Base-by-base conservation (phyloP, 352 stramenopile species). In the Phytopythium cucurbitacearum region DNA sequence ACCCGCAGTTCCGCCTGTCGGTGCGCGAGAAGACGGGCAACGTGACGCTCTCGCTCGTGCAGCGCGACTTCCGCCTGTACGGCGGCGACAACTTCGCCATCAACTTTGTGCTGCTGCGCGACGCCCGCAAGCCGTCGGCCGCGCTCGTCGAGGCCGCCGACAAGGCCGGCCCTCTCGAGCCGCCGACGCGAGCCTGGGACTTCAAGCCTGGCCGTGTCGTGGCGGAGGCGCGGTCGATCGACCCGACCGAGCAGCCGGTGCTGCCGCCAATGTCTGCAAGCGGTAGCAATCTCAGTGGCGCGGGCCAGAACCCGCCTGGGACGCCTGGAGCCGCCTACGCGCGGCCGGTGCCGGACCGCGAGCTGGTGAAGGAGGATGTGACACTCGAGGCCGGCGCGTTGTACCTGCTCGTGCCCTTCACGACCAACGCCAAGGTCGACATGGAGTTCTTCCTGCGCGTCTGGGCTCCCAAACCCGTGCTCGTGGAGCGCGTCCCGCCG, bases 381-480 rank as follows among this genome's bases (percentile, higher is more conserved):
- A 64, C 70, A 12, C 65, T 97, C 3, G 80, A 95, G 35, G 76
- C 85, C 0, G 73, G 78, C 42, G 71, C 59, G 12, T 58, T 69
- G 12, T 97, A 97, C 55, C 87, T 85, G 50, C 62, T 97, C 12
- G 60, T 97, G 7, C 83, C 87, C 9, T 92, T 94, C 63, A 91
- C 87, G 1, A 73, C 80, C 32, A 76, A 91, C 56, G 51, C 64
- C 34, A 90, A 87, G 53, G 85, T 92, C 40, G 88, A 96, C 45
- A 93, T 94, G 70, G 84, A 94, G 46, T 97, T 95, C 52, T 95
- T 92, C 60, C 54, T 97, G 34, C 85, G 90, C 8, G 69, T 97
- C 1, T 96, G 97, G 40, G 76, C 84, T 4, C 67, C 74, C 8
- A 85, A 82, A 21, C 76, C 86, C 5, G 39, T 97, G 13, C 60